phyloP scores from a whole-genome alignment of 768 basidiomycete genomes.

The Sistotremastrum niveocremeum region DNA sequence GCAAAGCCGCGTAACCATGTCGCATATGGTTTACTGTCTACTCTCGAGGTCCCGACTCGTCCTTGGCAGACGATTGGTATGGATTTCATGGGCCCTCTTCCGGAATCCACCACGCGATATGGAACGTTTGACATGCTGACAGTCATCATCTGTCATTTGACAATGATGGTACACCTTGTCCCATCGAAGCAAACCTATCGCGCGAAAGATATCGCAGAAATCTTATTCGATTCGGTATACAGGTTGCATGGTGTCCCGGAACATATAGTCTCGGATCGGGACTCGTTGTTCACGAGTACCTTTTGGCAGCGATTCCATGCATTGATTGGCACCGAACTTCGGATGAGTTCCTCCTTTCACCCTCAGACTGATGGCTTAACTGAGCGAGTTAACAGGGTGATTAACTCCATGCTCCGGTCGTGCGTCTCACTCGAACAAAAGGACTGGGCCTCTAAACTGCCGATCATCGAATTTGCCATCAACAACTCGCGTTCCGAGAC shows the following conservation, averaged over 20 bases:
- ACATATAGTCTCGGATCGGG: slow-evolving; percentile 12
- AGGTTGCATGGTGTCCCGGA: slow-evolving; percentile 26
- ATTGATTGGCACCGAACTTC: slow-evolving; percentile 8
- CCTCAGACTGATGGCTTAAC: slow-evolving; percentile 29
- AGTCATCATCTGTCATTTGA: slow-evolving; percentile 14
- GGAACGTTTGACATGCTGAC: slow-evolving; percentile 14
- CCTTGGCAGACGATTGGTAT: slow-evolving; percentile 18
- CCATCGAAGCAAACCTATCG: slow-evolving; percentile 17
- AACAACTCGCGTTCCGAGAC: slow-evolving; percentile 20
- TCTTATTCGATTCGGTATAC: slow-evolving; percentile 22
- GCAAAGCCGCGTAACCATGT: slow-evolving; percentile 10
- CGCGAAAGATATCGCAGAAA: slow-evolving; percentile 21
- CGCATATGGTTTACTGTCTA: slow-evolving; percentile 14
- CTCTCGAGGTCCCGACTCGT: slow-evolving; percentile 11
- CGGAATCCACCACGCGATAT: slow-evolving; percentile 11
- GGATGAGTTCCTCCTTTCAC: slow-evolving; percentile 23
- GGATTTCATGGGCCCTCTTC: slow-evolving; percentile 15
- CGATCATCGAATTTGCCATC: slow-evolving; percentile 25
- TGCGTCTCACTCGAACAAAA: slow-evolving; percentile 14
- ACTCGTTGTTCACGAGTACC: slow-evolving; percentile 16
- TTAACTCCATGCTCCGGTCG: slow-evolving; percentile 17
- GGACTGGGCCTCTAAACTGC: slow-evolving; percentile 17
- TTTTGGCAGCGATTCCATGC: slow-evolving; percentile 17
- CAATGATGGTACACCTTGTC: slow-evolving; percentile 15
- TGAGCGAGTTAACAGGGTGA: slow-evolving; percentile 21